phyloP scores from a whole-genome alignment of 108 stramenopile species.

The Parietichytrium sp. region DNA sequence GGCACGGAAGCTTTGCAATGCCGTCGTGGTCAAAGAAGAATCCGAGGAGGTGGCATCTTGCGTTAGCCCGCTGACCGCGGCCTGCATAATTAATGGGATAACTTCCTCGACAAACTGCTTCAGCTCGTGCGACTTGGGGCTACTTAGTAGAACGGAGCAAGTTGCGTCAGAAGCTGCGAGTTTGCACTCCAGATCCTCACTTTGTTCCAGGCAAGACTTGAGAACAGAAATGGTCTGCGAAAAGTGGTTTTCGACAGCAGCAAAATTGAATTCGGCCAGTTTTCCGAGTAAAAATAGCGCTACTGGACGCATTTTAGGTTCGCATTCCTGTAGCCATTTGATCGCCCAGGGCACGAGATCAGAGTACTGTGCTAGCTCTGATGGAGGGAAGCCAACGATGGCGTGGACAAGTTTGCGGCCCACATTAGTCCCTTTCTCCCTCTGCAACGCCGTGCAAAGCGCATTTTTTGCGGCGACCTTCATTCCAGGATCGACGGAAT shows the following conservation, averaged over 20 bases:
- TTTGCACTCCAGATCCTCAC: background rate
- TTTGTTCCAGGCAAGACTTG: background rate
- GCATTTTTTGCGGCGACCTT: no score
- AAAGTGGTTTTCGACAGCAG: background rate
- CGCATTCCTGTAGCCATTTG: background rate
- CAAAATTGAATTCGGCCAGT: constrained; percentile 23
- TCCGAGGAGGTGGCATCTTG: background rate
- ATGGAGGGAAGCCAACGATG: background rate
- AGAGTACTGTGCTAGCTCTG: background rate
- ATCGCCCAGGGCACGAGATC: background rate
- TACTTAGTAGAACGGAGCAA: background rate
- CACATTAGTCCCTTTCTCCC: background rate
- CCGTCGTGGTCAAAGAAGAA: no score
- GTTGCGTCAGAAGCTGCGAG: constrained; percentile 1
- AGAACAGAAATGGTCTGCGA: background rate
- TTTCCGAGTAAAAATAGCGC: background rate
- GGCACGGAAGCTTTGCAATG: background rate
- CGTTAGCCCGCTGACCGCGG: background rate
- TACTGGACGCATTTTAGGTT: background rate
- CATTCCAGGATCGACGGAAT: no score
- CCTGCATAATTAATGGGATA: background rate
- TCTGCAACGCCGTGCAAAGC: no score
- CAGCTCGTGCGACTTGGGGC: background rate
- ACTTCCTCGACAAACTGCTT: background rate
- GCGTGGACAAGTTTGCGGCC: background rate